These are phyloP conservation scores for Triglochin maritima DNA, from an alignment of 106 monocot genomes.

Conservation along the genomic window DNA sequence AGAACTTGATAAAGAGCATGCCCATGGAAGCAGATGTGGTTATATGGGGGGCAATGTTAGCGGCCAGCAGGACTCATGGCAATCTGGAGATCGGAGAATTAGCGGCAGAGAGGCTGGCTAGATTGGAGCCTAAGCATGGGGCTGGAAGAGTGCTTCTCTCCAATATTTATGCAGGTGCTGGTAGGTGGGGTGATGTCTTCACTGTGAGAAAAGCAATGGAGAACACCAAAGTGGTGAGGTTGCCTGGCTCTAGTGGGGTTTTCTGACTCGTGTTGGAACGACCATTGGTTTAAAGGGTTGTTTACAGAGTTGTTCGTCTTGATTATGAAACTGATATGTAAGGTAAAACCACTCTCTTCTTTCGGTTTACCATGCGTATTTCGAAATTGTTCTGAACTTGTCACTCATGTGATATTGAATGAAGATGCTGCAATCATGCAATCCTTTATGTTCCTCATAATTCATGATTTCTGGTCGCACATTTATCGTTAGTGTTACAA, in stretches of 20 bases:
- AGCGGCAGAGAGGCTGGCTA: constrained; percentile 45
- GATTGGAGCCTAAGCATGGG: constrained; percentile 47
- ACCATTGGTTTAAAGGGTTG: neutral
- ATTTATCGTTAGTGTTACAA: too few species aligned
- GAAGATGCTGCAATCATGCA: too few species aligned
- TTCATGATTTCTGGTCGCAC: too few species aligned
- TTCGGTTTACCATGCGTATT: too few species aligned
- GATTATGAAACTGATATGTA: too few species aligned
- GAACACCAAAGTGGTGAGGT: constrained; percentile 24
- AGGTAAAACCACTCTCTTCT: too few species aligned
- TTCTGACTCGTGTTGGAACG: constrained; percentile 8
- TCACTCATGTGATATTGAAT: too few species aligned
- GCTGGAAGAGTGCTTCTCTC: constrained; percentile 53
- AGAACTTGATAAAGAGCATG: constrained; percentile 34
- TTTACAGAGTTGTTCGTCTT: too few species aligned
- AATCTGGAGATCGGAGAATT: constrained; percentile 43
- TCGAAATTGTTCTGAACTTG: too few species aligned
- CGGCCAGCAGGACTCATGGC: constrained; percentile 44
- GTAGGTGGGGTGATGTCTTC: constrained; percentile 37
- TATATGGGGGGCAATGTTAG: constrained; percentile 59
- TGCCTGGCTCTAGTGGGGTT: constrained; percentile 48
- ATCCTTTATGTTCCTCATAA: too few species aligned
- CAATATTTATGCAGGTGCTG: constrained; percentile 61
- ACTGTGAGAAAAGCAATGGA: constrained; percentile 37
- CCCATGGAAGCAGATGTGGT: constrained; percentile 53